Evolutionary conservation across 352 stramenopile species (phyloP).

Genomic region (Phytophthora pluvialis): DNA sequence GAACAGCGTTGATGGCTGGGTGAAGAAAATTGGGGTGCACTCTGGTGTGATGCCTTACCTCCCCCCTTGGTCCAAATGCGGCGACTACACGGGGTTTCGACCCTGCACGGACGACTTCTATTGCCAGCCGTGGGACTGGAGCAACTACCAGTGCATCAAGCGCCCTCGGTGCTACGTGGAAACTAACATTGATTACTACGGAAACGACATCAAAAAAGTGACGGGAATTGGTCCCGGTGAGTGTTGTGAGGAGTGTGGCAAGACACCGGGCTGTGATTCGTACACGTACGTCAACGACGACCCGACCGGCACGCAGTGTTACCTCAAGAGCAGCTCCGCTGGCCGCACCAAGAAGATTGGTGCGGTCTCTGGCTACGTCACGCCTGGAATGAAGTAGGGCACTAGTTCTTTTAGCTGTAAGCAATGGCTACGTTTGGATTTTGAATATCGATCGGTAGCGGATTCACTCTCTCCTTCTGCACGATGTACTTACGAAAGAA

Average conservation of each 20-base stretch:
- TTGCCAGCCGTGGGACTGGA: constrained; percentile 40
- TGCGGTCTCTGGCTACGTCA: constrained; percentile 33
- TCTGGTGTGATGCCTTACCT: constrained; percentile 30
- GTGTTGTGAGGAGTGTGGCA: constrained; percentile 53
- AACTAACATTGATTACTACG: constrained; percentile 47
- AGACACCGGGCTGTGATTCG: constrained; percentile 40
- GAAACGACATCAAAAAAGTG: constrained; percentile 41
- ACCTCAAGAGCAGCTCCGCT: constrained; percentile 34
- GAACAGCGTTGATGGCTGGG: constrained; percentile 29
- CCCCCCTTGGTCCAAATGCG: constrained; percentile 25
- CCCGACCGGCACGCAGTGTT: constrained; percentile 27
- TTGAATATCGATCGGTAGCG: no score
- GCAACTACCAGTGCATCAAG: constrained; percentile 41
- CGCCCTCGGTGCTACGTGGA: constrained; percentile 36
- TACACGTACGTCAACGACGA: constrained; percentile 56
- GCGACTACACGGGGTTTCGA: constrained; percentile 17
- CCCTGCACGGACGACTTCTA: constrained; percentile 26
- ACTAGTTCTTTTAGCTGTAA: background rate
- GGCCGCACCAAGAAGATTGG: constrained; percentile 26
- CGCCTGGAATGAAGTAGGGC: constrained; percentile 13
- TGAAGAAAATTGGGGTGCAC: constrained; percentile 28
- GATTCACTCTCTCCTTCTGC: no score
- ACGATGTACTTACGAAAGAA: no score
- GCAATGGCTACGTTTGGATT: background rate
- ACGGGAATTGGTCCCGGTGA: constrained; percentile 30